Base-by-base conservation (phyloP, 805 yeast species). In the Candida bentonensis region DNA sequence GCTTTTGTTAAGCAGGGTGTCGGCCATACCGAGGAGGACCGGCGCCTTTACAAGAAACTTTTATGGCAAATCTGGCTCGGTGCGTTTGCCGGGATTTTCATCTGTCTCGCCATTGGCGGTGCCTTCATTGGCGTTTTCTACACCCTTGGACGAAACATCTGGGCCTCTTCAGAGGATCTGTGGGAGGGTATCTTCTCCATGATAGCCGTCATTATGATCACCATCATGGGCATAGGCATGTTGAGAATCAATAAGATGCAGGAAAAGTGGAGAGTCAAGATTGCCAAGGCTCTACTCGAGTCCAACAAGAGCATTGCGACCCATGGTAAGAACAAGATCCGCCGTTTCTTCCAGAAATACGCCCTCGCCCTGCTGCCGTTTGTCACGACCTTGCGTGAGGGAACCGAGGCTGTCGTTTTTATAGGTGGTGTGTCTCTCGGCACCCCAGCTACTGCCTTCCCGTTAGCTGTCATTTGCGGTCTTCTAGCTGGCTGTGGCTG, bases 111-210 rank as follows among this genome's bases (percentile, higher is more conserved):
- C 44, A 68, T 89, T 50, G 98, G 98, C 62, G 81, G 83, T 66
- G 95, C 86, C 46, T 88, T 89, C 66, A 88, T 89, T 61, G 98
- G 95, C 63, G 87, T 86, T 20, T 89, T 85, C 68, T 89, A 89
- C 62, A 67, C 82, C 30, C 70, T 82, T 42, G 79, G 81, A 50
- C 74, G 74, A 44, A 94, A 89, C 73, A 74, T 89, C 51, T 89
- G 95, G 83, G 71, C 89, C 42, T 59, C 63, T 9, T 78, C 95
- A 15, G 98, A 89, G 63, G 96, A 89, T 62, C 63, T 89, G 46
- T 89, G 97, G 97, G 98, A 89, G 73, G 97, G 96, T 68, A 70
- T 85, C 47, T 87, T 89, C 61, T 84, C 94, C 65, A 67, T 89
- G 52, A 78, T 89, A 62, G 98, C 97, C 2, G 76, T 95, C 0